A percentile compares a stretch with the other conserved stretches of the same genome.
Conservation (phyloP, 768 basidiomycete genomes). For the Hygrocybe punicea region DNA sequence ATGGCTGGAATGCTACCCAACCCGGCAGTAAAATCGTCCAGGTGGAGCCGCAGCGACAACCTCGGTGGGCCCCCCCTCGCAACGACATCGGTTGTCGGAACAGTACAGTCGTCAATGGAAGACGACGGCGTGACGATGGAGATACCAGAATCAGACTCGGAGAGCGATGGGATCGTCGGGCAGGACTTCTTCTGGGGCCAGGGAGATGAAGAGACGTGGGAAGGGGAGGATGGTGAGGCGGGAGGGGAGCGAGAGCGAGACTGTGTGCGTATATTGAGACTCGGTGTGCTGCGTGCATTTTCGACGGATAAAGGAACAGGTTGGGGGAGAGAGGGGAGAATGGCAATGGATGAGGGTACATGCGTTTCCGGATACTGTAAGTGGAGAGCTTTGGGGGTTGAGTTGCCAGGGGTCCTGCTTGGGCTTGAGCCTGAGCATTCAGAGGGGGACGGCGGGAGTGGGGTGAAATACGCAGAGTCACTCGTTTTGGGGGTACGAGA, state of each 20-base stretch:
- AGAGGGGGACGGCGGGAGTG: too few relatives aligned
- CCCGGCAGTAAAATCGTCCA: not conserved
- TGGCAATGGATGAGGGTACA: too few relatives aligned
- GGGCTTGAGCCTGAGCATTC: too few relatives aligned
- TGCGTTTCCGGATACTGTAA: too few relatives aligned
- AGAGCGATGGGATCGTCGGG: conserved; percentile 2
- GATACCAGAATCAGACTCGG: conserved; percentile 6
- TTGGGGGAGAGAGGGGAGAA: too few relatives aligned
- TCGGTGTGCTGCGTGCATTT: not conserved
- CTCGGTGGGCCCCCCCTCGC: not conserved
- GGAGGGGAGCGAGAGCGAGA: conserved; percentile 6
- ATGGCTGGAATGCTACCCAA: conserved; percentile 19
- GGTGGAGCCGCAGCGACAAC: not conserved
- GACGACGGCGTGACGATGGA: conserved; percentile 16
- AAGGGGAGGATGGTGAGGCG: conserved; percentile 3
- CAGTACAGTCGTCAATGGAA: not conserved
- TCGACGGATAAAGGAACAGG: too few relatives aligned
- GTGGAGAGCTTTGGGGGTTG: too few relatives aligned
- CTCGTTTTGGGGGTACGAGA: too few relatives aligned
- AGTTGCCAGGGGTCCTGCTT: too few relatives aligned
- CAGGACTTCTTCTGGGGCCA: conserved; percentile 2
- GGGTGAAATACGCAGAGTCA: too few relatives aligned
- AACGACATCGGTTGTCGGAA: not conserved
- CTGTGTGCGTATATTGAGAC: conserved; percentile 12
- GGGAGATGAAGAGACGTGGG: conserved; percentile 14